These are phyloP conservation scores for Cerrena zonata DNA, from an alignment of 1,284 basidiomycete species.

Conservation along the genomic window DNA sequence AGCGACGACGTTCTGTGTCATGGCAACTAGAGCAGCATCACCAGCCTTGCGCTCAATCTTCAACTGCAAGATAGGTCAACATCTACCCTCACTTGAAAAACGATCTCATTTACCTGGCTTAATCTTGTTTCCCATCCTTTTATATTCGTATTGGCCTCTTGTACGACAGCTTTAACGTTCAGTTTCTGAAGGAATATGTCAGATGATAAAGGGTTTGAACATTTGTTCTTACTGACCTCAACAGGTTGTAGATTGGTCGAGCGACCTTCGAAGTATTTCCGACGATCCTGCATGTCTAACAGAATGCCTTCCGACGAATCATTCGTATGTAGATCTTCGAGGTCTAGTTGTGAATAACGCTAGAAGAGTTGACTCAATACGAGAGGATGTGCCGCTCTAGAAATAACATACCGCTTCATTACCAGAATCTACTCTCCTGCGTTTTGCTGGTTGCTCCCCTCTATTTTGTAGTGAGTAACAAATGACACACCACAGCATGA, in stretches of 20 bases:
- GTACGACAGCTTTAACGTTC: conserved; percentile 41
- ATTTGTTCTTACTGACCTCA: too few species aligned
- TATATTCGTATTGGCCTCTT: conserved; percentile 41
- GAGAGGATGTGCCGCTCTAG: background rate
- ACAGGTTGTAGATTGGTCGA: conserved; percentile 36
- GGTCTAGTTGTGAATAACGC: conserved; percentile 71
- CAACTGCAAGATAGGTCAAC: conserved; percentile 27
- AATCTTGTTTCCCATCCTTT: conserved; percentile 56
- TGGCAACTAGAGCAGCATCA: conserved; percentile 61
- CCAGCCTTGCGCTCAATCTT: conserved; percentile 61
- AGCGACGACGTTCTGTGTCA: conserved; percentile 72
- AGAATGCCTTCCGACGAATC: conserved; percentile 62
- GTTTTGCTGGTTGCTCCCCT: conserved; percentile 56
- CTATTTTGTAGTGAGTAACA: conserved; percentile 29
- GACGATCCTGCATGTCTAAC: conserved; percentile 77
- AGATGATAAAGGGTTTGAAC: too few species aligned
- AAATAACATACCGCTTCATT: conserved; percentile 22
- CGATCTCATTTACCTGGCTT: conserved; percentile 40
- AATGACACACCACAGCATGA: conserved; percentile 1
- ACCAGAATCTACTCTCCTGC: conserved; percentile 43
- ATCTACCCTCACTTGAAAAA: background rate
- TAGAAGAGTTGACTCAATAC: conserved; percentile 5
- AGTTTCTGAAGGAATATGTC: conserved; percentile 32
- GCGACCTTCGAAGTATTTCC: conserved; percentile 70
- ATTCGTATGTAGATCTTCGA: conserved; percentile 79